Percentiles rank a stretch among this genome's conserved stretches.
These are phyloP conservation scores for Plenodomus lindquistii DNA, from an alignment of 2,329 filamentous ascomycete genomes.

Conservation along the genomic window DNA sequence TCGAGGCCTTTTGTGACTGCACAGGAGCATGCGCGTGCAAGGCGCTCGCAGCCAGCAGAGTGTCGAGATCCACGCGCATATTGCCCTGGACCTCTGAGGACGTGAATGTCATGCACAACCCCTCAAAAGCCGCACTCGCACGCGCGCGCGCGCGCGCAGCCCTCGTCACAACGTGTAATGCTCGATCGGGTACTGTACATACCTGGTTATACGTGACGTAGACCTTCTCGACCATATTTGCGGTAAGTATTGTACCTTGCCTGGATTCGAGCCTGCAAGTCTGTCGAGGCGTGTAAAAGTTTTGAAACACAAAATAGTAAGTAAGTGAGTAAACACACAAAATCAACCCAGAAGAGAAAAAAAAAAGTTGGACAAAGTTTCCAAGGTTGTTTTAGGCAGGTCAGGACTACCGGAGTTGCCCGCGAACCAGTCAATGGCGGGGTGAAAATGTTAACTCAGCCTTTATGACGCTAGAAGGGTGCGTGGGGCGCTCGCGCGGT, in stretches of 20 bases:
- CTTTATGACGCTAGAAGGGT: not conserved
- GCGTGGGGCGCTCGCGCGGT: not conserved
- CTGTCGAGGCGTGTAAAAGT: too few species aligned
- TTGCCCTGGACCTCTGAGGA: not conserved
- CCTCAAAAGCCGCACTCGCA: not conserved
- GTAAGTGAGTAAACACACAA: not conserved
- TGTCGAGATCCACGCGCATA: not conserved
- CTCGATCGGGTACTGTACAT: slow-evolving; percentile 18
- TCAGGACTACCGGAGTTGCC: not conserved
- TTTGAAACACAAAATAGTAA: slow-evolving; percentile 1
- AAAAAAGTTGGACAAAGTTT: not conserved
- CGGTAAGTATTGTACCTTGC: slow-evolving; percentile 8
- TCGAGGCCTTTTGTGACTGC: not conserved
- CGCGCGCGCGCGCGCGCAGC: too few species aligned
- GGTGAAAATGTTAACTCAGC: not conserved
- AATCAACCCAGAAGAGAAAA: not conserved
- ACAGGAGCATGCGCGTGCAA: not conserved
- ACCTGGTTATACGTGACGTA: slow-evolving; percentile 52
- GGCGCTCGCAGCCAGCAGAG: not conserved
- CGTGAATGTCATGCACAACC: not conserved
- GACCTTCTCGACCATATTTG: slow-evolving; percentile 47
- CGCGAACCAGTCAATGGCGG: not conserved
- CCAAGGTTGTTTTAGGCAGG: not conserved
- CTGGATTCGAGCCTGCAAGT: not conserved
- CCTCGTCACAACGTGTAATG: slow-evolving; percentile 8